A percentile compares a stretch with the other conserved stretches of the same genome.
These are phyloP conservation scores for Aspergillus thermomutatus DNA, from an alignment of 2,329 filamentous ascomycete species.

Conservation along the genomic window DNA sequence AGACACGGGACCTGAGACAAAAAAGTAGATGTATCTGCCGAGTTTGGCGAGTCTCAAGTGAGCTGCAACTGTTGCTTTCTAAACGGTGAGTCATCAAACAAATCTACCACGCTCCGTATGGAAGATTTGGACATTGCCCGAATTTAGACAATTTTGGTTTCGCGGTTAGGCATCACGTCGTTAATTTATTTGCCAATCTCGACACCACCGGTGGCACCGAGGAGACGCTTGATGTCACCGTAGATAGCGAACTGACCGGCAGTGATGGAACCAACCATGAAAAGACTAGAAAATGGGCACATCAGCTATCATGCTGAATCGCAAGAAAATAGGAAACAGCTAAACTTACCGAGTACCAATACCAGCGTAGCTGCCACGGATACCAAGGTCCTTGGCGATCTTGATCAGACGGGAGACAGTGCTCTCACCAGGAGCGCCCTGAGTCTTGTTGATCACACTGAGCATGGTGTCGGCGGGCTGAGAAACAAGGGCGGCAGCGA, in stretches of 20 bases:
- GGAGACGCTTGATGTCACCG: constrained; percentile 66
- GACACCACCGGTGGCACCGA: constrained; percentile 72
- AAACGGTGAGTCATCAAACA: neutral
- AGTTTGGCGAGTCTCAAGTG: neutral
- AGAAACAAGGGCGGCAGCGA: constrained; percentile 81
- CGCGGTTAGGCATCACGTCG: constrained; percentile 4
- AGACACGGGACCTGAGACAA: neutral
- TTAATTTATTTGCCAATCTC: constrained; percentile 57
- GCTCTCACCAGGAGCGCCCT: constrained; percentile 80
- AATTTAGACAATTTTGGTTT: neutral
- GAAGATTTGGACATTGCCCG: neutral
- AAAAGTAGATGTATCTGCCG: neutral
- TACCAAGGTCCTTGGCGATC: constrained; percentile 80
- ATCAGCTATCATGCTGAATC: neutral
- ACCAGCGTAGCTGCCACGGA: constrained; percentile 74
- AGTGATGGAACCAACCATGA: constrained; percentile 64
- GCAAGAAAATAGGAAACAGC: constrained; percentile 2
- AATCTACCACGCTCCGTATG: neutral
- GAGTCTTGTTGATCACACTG: constrained; percentile 94
- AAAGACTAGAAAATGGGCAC: constrained; percentile 12
- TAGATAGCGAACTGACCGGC: constrained; percentile 89
- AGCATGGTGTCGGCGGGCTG: constrained; percentile 94
- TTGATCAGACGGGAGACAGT: constrained; percentile 78
- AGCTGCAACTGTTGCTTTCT: neutral
- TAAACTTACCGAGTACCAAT: constrained; percentile 64